Percentiles rank a stretch among this genome's conserved stretches.
Evolutionary conservation across 306 rosid genomes (phyloP).

Genomic region (Lagenaria siceraria): DNA sequence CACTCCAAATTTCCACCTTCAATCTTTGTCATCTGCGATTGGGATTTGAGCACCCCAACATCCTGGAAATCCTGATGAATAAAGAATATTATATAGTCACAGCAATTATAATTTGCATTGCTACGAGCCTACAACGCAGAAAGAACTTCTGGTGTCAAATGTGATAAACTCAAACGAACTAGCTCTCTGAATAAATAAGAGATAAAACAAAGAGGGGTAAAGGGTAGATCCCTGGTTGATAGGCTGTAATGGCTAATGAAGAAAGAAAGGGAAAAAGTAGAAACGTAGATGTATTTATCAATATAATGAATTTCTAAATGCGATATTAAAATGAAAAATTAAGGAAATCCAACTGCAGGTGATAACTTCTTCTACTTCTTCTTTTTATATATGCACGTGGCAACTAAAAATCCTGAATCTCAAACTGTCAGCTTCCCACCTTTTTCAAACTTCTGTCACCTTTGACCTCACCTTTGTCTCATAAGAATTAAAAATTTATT

Average conservation of each 20-base stretch:
- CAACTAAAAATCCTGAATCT: neutral
- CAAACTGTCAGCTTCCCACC: neutral
- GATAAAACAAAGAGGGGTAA: neutral
- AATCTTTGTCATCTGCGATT: constrained; percentile 15
- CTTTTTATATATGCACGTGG: neutral
- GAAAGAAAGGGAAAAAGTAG: neutral
- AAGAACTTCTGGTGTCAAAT: neutral
- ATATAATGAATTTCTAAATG: neutral
- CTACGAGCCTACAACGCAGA: neutral
- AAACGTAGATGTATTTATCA: neutral
- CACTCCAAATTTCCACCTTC: constrained; percentile 19
- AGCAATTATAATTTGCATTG: neutral
- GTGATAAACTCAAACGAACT: neutral
- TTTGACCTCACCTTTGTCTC: neutral
- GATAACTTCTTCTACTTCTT: neutral
- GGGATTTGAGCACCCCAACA: constrained; percentile 19
- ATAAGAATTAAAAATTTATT: neutral
- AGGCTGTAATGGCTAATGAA: neutral
- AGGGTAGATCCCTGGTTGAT: neutral
- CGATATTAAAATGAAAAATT: neutral
- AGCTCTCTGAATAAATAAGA: neutral
- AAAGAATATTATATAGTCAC: neutral
- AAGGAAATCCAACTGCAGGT: neutral
- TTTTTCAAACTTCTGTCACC: neutral
- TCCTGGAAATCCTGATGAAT: constrained; percentile 25